phyloP scores from a whole-genome alignment of 352 stramenopile genomes.

The Saprolegnia parasitica region DNA sequence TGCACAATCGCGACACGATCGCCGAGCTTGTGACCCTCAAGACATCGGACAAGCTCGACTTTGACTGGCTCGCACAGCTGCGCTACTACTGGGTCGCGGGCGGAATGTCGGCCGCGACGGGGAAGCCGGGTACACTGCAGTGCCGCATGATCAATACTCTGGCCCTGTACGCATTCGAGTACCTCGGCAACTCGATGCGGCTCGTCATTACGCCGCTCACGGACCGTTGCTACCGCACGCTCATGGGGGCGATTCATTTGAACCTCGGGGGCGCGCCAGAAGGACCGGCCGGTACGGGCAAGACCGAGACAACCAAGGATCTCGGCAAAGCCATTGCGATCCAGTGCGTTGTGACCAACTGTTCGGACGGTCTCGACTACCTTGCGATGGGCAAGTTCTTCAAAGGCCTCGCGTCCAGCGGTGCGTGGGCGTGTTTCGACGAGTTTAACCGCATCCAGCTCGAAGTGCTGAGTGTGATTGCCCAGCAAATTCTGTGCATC shows the following conservation, averaged over 20 bases:
- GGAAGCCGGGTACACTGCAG: constrained; percentile 80
- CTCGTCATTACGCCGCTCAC: constrained; percentile 92
- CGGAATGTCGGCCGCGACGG: constrained; percentile 75
- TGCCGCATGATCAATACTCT: constrained; percentile 93
- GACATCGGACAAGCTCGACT: constrained; percentile 77
- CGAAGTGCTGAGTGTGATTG: constrained; percentile 90
- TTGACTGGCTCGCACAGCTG: constrained; percentile 92
- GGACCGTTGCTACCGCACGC: constrained; percentile 88
- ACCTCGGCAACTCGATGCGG: constrained; percentile 88
- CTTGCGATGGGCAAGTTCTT: constrained; percentile 93
- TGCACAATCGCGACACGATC: constrained; percentile 93
- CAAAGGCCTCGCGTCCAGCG: constrained; percentile 86
- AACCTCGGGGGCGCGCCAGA: constrained; percentile 88
- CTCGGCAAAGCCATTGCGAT: constrained; percentile 89
- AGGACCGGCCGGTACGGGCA: constrained; percentile 86
- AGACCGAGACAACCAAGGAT: constrained; percentile 92
- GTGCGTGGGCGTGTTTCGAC: constrained; percentile 90
- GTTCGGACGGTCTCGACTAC: constrained; percentile 86
- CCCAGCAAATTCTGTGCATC: constrained; percentile 90
- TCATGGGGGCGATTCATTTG: constrained; percentile 88
- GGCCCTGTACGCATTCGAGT: constrained; percentile 89
- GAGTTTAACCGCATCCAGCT: constrained; percentile 93
- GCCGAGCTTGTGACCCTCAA: constrained; percentile 83
- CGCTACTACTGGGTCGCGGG: constrained; percentile 90
- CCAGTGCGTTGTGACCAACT: constrained; percentile 92